phyloP scores from a whole-genome alignment of 2,329 filamentous ascomycete species.

The Colletotrichum tofieldiae region DNA sequence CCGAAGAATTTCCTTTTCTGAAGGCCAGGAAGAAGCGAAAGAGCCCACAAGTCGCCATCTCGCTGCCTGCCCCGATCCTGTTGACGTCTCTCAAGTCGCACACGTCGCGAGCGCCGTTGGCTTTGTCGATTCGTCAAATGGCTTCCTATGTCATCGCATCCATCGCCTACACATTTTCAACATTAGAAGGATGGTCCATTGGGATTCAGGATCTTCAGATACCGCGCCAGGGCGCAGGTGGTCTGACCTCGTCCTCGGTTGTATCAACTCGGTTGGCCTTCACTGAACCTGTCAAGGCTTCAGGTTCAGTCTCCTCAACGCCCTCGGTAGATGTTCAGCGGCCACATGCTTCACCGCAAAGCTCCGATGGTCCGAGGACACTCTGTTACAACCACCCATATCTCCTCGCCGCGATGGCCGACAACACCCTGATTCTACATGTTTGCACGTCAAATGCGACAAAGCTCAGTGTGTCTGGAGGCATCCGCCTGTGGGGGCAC shows the following conservation, averaged over 20 bases:
- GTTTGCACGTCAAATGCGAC: constrained; percentile 82
- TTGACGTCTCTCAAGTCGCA: constrained; percentile 86
- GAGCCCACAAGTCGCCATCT: not conserved
- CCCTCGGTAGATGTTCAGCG: constrained; percentile 35
- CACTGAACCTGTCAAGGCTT: constrained; percentile 51
- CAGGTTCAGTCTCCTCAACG: constrained; percentile 7
- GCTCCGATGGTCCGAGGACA: constrained; percentile 67
- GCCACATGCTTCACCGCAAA: constrained; percentile 1
- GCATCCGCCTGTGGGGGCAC: constrained; percentile 89
- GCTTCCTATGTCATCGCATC: constrained; percentile 79
- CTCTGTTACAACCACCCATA: constrained; percentile 87
- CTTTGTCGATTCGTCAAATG: constrained; percentile 84
- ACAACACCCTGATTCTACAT: constrained; percentile 90
- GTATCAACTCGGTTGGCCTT: constrained; percentile 59
- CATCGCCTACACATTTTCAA: constrained; percentile 88
- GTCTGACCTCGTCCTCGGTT: constrained; percentile 50
- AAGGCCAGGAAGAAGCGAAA: not conserved
- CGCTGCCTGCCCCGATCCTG: constrained; percentile 65
- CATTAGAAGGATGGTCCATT: constrained; percentile 86
- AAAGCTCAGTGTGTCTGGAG: constrained; percentile 78
- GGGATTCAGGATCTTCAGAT: constrained; percentile 92
- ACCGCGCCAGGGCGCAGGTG: constrained; percentile 44
- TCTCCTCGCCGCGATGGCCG: constrained; percentile 84
- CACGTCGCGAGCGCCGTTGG: constrained; percentile 83
- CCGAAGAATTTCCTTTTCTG: not conserved